Evolutionary conservation across 129 eudicot genomes (phyloP).

Genomic region (Escallonia herrerae): DNA sequence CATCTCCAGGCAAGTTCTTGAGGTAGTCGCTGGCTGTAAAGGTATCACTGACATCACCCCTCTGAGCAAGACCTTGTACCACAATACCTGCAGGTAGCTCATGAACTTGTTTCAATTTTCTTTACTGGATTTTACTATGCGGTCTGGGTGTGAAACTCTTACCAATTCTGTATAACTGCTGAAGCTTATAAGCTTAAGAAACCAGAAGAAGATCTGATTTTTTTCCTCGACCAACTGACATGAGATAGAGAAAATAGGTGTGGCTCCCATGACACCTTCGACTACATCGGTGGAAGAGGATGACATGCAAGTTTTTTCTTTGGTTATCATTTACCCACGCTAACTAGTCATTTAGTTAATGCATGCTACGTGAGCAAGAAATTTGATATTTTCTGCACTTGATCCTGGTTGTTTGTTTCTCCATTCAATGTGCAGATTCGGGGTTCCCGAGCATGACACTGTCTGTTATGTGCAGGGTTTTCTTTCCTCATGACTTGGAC

Average conservation of each 20-base stretch:
- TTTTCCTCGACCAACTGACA: no score
- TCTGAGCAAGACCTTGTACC: conserved; percentile 68
- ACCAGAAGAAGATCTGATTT: no score
- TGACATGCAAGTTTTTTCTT: not conserved
- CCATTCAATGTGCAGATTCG: not conserved
- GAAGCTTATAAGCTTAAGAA: no score
- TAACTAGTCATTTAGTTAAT: not conserved
- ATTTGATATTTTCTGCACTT: not conserved
- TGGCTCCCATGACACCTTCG: no score
- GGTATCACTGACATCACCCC: conserved; percentile 62
- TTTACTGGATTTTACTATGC: no score
- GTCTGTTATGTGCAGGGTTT: conserved; percentile 52
- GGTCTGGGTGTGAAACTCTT: no score
- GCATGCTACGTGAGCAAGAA: no score
- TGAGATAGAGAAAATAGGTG: no score
- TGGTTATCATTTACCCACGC: not conserved
- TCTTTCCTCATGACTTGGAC: conserved; percentile 93
- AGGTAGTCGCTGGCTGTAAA: conserved; percentile 94
- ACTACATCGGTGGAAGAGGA: no score
- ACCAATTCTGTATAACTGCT: no score
- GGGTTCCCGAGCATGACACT: not conserved
- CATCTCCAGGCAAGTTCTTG: conserved; percentile 88
- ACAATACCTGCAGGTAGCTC: conserved; percentile 91
- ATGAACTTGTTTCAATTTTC: no score
- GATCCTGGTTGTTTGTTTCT: not conserved